Conservation (phyloP, 768 basidiomycete genomes). For the Mycena sanguinolenta region DNA sequence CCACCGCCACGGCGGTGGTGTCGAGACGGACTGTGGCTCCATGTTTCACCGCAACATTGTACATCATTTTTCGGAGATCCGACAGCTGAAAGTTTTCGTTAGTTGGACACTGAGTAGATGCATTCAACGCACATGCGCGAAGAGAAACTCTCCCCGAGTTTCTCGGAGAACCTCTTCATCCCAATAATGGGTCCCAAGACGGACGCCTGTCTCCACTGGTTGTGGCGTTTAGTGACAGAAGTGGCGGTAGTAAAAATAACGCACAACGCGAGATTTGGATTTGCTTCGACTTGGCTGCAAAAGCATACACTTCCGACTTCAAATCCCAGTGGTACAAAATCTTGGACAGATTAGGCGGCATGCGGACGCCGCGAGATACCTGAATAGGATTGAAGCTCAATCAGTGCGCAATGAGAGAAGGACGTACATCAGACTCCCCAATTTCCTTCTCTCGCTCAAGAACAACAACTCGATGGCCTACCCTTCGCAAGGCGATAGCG, state of each 20-base stretch:
- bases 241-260: slow-evolving; percentile 21
- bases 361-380: slow-evolving; percentile 46
- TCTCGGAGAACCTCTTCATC: slow-evolving; percentile 65
- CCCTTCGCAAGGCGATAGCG: slow-evolving; percentile 65
- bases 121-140: not conserved
- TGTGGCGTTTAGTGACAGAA: not conserved
- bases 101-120: not conserved
- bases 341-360: slow-evolving; percentile 68
- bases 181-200: slow-evolving; percentile 64
- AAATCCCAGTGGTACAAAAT: slow-evolving; percentile 71
- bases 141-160: slow-evolving; percentile 51
- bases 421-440: slow-evolving; percentile 30
- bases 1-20: slow-evolving; percentile 46
- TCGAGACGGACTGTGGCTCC: slow-evolving; percentile 60
- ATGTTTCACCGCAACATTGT: slow-evolving; percentile 56
- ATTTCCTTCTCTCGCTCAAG: slow-evolving; percentile 54
- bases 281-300: slow-evolving; percentile 42
- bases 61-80: slow-evolving; percentile 65
- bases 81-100: slow-evolving; percentile 52
- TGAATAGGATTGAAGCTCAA: slow-evolving; percentile 8
- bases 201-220: slow-evolving; percentile 65
- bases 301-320: slow-evolving; percentile 39
- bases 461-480: slow-evolving; percentile 68
- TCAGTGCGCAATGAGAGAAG: not conserved
- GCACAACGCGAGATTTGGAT: slow-evolving; percentile 41